phyloP scores from a whole-genome alignment of 192 early-diverging fungal species.

The Mortierella claussenii region DNA sequence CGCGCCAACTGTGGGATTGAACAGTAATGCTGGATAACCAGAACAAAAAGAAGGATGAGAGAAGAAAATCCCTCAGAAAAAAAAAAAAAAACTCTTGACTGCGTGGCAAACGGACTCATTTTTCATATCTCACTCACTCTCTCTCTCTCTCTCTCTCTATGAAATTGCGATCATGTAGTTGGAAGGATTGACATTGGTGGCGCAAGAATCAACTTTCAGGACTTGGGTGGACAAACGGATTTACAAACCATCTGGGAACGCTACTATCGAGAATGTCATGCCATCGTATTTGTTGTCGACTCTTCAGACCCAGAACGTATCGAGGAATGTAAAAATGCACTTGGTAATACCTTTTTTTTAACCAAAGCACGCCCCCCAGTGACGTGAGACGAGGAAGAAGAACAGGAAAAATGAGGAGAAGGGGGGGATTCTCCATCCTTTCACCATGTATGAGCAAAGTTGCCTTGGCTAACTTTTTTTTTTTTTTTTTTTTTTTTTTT shows the following conservation, averaged over 20 bases:
- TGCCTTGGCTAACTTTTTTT: neutral
- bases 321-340: constrained; percentile 78
- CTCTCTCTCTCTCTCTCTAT: neutral
- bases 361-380: neutral
- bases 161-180: constrained; percentile 58
- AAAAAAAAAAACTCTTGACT: too few relatives aligned
- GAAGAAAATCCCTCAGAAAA: too few relatives aligned
- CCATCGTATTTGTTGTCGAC: constrained; percentile 94
- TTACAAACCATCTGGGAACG: constrained; percentile 92
- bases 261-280: constrained; percentile 95
- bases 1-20: constrained; percentile 93
- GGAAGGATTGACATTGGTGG: constrained; percentile 78
- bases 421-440: too few relatives aligned
- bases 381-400: neutral
- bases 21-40: constrained; percentile 67
- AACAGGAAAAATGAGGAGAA: neutral
- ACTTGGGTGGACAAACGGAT: constrained; percentile 92
- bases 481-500: neutral
- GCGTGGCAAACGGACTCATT: too few relatives aligned
- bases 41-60: neutral
- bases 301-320: constrained; percentile 83
- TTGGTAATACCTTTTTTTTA: constrained; percentile 63
- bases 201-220: constrained; percentile 91
- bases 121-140: too few relatives aligned
- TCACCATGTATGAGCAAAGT: too few relatives aligned